phyloP scores from a whole-genome alignment of 805 yeast species.

The Sugiyamaella americana region DNA sequence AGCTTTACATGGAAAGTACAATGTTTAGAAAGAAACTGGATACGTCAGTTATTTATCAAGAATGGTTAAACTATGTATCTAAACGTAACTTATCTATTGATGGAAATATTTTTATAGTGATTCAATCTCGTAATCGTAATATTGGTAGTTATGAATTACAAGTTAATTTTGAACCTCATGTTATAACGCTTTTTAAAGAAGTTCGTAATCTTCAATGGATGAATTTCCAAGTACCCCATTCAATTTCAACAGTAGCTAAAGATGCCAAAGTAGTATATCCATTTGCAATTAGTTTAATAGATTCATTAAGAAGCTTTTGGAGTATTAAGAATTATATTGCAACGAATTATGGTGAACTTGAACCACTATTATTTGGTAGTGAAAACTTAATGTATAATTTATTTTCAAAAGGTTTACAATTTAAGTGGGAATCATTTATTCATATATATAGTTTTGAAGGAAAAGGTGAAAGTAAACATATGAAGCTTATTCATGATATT shows the following conservation, averaged over 20 bases:
- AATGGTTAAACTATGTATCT: constrained; percentile 43
- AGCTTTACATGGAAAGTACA: constrained; percentile 46
- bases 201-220: constrained; percentile 44
- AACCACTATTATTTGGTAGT: constrained; percentile 24
- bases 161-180: constrained; percentile 48
- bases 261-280: constrained; percentile 51
- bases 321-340: constrained; percentile 26
- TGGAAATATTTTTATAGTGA: constrained; percentile 39
- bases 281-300: constrained; percentile 47
- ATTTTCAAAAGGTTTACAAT: constrained; percentile 33
- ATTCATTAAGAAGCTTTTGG: constrained; percentile 42
- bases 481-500: constrained; percentile 30
- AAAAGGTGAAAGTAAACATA: constrained; percentile 30
- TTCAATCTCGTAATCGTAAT: constrained; percentile 21
- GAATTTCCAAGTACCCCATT: constrained; percentile 54
- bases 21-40: constrained; percentile 44
- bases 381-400: constrained; percentile 16
- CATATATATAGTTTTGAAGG: constrained; percentile 43
- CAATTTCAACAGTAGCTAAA: constrained; percentile 42
- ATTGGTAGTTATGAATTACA: constrained; percentile 16
- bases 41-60: constrained; percentile 35
- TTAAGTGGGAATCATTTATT: constrained; percentile 50
- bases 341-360: constrained; percentile 38
- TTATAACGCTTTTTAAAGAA: constrained; percentile 45
- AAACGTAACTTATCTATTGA: constrained; percentile 21